Evolutionary conservation across 2,329 filamentous ascomycete species (phyloP), one percentile per base, ranked within the genome.

Genomic region (Penicillium sp.): DNA sequence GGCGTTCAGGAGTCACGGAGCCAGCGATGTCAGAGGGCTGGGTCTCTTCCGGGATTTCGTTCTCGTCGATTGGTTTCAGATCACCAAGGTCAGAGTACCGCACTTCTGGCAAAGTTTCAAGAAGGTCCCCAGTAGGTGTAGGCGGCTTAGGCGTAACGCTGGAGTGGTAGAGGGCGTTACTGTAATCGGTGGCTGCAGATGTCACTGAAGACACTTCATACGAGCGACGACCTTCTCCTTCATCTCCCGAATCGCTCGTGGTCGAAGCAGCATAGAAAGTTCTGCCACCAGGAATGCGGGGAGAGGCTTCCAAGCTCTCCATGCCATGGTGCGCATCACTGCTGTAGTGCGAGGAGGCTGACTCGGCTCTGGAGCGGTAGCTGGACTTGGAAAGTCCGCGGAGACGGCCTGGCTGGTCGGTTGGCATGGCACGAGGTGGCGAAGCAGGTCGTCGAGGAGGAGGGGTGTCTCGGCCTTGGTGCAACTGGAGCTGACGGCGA

Each of bases 401-500:
- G 11, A 70, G 56, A 3, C 73, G 72, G 33, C 56, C 59, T 22
- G 48, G 47, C 10, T 61, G 64, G 14, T 70, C 68, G n/a, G 64
- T 56, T 6, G 62, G 61, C 16, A 56, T 43, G 14, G 65, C 57
- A 29, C 63, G 63, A n/a, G 64, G 63, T 1, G 67, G 63, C 29
- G 70, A 68, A 13, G 70, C 69, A 21, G 64, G 66, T 27, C 67
- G 68, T n/a, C 62, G 70, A 57, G 57, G 66, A 52, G 77, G 73
- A 33, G 88, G 84, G 0, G 85, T 85, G 55, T 89, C 88, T 26
- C 88, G 84, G 27, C 87, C 90, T 67, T 90, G 85, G 61, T 93
- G 90, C 71, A 96, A 84, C 70, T 92, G 90, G 48, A 90, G 78
- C 68, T 96, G 90, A 45, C 91, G 86, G 69, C 96, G 89, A 5